Evolutionary conservation across 169 alveolate species (phyloP).

Genomic region (Plasmodium reichenowi): DNA sequence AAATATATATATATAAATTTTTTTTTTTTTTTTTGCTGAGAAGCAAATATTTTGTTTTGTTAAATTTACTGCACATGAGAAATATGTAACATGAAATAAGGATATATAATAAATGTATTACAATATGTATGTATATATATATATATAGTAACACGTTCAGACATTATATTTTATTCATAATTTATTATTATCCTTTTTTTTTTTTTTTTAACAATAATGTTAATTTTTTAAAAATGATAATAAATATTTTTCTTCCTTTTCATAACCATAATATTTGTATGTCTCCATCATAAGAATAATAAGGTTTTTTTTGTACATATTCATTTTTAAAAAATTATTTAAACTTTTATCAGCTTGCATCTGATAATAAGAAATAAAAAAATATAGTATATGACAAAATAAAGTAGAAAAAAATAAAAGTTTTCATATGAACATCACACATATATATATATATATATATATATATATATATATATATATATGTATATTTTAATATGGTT

Average conservation of each 20-base stretch:
- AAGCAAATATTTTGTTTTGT: too few species aligned
- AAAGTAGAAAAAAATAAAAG: not conserved
- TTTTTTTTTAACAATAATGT: not conserved
- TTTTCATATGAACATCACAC: not conserved
- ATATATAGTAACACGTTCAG: too few species aligned
- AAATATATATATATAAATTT: too few species aligned
- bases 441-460: not conserved
- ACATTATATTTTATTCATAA: too few species aligned
- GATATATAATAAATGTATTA: too few species aligned
- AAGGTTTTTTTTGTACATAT: conserved; percentile 12
- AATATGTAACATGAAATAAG: too few species aligned
- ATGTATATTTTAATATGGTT: not conserved
- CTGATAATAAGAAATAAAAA: conserved; percentile 5
- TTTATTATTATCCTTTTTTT: not conserved
- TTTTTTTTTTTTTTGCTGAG: too few species aligned
- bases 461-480: not conserved
- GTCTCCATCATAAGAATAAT: conserved; percentile 15
- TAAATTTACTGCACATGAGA: too few species aligned
- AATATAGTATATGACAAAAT: not conserved
- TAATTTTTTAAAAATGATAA: conserved; percentile 13
- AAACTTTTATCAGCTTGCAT: conserved; percentile 56
- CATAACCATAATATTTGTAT: conserved; percentile 45
- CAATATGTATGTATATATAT: too few species aligned
- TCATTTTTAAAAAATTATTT: conserved; percentile 61
- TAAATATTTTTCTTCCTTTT: conserved; percentile 14